Evolutionary conservation across 768 basidiomycete genomes (phyloP), one percentile per base, ranked within the genome.

Genomic region (Lactifluus piperatus): DNA sequence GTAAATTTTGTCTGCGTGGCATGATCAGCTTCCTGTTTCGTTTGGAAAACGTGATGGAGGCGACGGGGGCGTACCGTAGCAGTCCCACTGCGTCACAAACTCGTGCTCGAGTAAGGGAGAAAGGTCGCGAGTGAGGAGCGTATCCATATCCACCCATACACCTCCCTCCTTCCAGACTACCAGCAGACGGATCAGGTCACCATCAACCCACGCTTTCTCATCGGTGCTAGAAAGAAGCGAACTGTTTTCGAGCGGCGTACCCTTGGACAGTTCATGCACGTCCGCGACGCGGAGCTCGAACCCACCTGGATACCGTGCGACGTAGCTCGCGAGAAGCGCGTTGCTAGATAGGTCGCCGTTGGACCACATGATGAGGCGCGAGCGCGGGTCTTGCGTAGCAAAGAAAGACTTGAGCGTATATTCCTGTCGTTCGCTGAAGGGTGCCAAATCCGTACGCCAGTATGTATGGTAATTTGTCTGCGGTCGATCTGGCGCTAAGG

Each of bases 61-160:
- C 4, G 11, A 47, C 11, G 22, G 44, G 34, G 16, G 68, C 83
- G 44, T 69, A 93, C 94, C 91, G 67, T 97, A 97, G 70, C 95
- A 97, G 69, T 99, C 95, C 95, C 95, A 99, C 67, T 99, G 94
- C 1, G 92, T 95, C 10, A 97, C 91, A 69, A 94, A 99, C 71
- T 99, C 95, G 67, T 91, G 88, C 70, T 97, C 94, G 6, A 89
- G 78, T 56, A 97, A 75, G 9, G 94, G 93, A 3, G 84, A 76
- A 34, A 98, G 74, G 72, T 94, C 90, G 55, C 95, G 76, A 46
- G 92, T 95, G 62, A 97, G 75, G 55, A 98, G 78, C 51, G 89
- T 89, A 71, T 99, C 95, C 93, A 97, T 97, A 70, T 99, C 95
- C 48, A 97, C 78, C 95, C 95, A 98, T 24, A 97, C 82, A 0